Conservation (phyloP, 805 yeast species). For the Sungouiozyma intestinalis region DNA sequence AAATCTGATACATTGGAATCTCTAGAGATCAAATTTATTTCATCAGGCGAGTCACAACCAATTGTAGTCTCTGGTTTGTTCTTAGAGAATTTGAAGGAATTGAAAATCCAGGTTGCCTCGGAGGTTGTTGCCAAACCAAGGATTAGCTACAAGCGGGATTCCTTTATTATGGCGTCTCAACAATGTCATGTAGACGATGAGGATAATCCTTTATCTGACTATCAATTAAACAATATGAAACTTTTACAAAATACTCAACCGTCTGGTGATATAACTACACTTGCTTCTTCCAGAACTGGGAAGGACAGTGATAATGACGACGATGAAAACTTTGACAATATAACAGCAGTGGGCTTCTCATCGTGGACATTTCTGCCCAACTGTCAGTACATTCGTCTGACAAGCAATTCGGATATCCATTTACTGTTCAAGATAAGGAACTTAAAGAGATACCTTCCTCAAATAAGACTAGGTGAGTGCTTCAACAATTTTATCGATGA, state of each 20-base stretch:
- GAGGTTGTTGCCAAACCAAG: slow-evolving; percentile 1
- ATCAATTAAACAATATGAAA: not conserved
- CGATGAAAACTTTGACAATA: slow-evolving; percentile 4
- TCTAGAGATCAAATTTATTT: slow-evolving; percentile 12
- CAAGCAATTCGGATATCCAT: slow-evolving; percentile 4
- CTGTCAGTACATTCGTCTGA: slow-evolving; percentile 7
- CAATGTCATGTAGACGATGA: slow-evolving; percentile 1
- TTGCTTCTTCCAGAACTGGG: not conserved
- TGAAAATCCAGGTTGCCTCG: slow-evolving; percentile 4
- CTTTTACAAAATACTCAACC: not conserved
- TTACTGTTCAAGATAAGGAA: slow-evolving; percentile 14
- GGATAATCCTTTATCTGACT: not conserved
- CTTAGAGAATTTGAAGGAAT: slow-evolving; percentile 11
- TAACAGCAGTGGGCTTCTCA: slow-evolving; percentile 17
- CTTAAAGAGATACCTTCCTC: slow-evolving; percentile 11
- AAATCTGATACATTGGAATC: slow-evolving; percentile 12
- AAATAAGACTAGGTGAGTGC: slow-evolving; percentile 11
- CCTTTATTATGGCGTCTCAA: slow-evolving; percentile 2
- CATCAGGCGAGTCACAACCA: slow-evolving; percentile 5
- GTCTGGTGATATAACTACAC: too few species aligned
- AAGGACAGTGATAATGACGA: not conserved
- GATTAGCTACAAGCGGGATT: slow-evolving; percentile 6
- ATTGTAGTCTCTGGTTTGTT: slow-evolving; percentile 17
- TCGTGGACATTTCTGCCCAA: slow-evolving; percentile 18
- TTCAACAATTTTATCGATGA: slow-evolving; percentile 16